Percentiles rank a stretch among this genome's conserved stretches.
Evolutionary conservation across 345 rosid genomes (phyloP).

Genomic region (Isatis tinctoria): DNA sequence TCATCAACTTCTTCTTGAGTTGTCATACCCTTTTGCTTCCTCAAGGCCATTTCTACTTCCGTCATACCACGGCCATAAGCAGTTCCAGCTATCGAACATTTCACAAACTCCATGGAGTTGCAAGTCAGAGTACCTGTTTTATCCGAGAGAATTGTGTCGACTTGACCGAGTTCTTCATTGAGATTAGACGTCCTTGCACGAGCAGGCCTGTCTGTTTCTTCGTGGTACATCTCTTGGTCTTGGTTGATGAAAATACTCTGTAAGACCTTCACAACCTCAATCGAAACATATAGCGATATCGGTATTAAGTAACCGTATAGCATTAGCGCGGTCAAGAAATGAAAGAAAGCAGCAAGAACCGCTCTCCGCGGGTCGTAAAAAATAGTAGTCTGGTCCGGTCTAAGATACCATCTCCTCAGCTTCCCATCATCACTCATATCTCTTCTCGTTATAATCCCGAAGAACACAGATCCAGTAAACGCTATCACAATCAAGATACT

Average conservation of each 20-base stretch:
- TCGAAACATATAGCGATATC: slow-evolving; percentile 78
- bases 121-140: slow-evolving; percentile 96
- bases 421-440: slow-evolving; percentile 46
- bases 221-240: slow-evolving; percentile 67
- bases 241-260: slow-evolving; percentile 89
- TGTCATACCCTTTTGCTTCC: slow-evolving; percentile 31
- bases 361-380: slow-evolving; percentile 60
- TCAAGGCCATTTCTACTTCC: slow-evolving; percentile 66
- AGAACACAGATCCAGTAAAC: slow-evolving; percentile 59
- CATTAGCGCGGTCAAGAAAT: slow-evolving; percentile 88
- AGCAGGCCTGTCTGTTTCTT: slow-evolving; percentile 61
- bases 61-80: slow-evolving; percentile 76
- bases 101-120: slow-evolving; percentile 93
- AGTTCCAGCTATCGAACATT: slow-evolving; percentile 72
- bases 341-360: slow-evolving; percentile 61
- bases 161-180: slow-evolving; percentile 95
- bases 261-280: slow-evolving; percentile 85
- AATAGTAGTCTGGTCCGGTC: slow-evolving; percentile 53
- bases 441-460: slow-evolving; percentile 52
- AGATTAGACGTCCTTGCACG: slow-evolving; percentile 87
- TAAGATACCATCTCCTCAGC: slow-evolving; percentile 73
- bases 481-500: slow-evolving; percentile 63
- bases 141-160: slow-evolving; percentile 74
- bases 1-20: slow-evolving; percentile 32
- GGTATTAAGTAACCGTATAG: slow-evolving; percentile 91